Evolutionary conservation across 2,329 filamentous ascomycete genomes (phyloP).

Genomic region (Colletotrichum theobromicola): DNA sequence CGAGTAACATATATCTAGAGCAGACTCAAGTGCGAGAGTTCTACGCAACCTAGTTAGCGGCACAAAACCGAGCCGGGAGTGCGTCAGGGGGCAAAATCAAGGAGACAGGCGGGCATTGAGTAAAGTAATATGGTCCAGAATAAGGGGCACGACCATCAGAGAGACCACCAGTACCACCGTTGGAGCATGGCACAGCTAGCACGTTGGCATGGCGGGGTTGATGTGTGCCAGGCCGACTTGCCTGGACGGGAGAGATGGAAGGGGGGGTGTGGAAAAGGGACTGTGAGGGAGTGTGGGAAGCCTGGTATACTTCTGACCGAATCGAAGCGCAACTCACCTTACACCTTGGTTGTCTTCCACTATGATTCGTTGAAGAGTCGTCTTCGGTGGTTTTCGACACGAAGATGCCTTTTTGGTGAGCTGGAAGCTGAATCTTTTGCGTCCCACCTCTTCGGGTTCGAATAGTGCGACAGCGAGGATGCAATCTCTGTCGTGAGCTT

Average conservation of each 20-base stretch:
- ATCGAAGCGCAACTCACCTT: not conserved
- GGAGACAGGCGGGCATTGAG: conserved; percentile 27
- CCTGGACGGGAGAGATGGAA: conserved; percentile 25
- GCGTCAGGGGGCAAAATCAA: conserved; percentile 39
- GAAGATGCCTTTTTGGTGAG: not conserved
- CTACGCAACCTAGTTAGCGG: conserved; percentile 35
- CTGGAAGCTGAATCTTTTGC: not conserved
- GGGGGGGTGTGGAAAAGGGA: conserved; percentile 32
- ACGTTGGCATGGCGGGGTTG: conserved; percentile 42
- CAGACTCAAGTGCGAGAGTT: not conserved
- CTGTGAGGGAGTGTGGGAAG: not conserved
- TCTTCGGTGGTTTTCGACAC: not conserved
- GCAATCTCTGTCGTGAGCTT: not conserved
- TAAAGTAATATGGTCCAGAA: conserved; percentile 42
- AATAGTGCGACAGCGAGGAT: not conserved
- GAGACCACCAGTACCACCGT: conserved; percentile 38
- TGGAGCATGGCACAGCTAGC: conserved; percentile 40
- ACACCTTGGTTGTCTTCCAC: conserved; percentile 25
- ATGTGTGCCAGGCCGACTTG: conserved; percentile 30
- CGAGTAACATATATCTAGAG: conserved; percentile 4
- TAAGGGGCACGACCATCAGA: conserved; percentile 41
- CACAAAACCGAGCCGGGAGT: conserved; percentile 44
- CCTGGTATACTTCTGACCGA: not conserved
- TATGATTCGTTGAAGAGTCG: not conserved
- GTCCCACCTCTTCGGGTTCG: not conserved